Evolutionary conservation across 78 protist genomes (phyloP).

Genomic region (Dictyostelium intermedium): DNA sequence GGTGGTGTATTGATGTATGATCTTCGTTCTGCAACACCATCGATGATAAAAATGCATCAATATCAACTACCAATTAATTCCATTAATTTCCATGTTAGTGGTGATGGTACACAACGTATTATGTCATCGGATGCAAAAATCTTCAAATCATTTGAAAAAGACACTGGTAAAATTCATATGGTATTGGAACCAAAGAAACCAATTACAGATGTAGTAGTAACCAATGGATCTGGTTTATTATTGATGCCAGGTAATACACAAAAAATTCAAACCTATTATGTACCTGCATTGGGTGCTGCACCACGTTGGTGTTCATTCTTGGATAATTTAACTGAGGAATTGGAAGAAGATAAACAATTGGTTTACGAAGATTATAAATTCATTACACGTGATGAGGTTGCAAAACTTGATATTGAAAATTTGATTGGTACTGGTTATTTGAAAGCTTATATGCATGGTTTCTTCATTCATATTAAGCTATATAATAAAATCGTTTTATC

Average conservation of each 20-base stretch:
- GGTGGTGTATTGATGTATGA: constrained; percentile 94
- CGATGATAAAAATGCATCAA: constrained; percentile 91
- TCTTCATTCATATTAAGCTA: constrained; percentile 86
- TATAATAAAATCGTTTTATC: constrained; percentile 65
- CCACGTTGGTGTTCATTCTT: constrained; percentile 98
- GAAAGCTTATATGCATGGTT: constrained; percentile 97
- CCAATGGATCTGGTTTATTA: constrained; percentile 89
- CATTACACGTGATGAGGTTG: constrained; percentile 94
- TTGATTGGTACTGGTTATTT: constrained; percentile 87
- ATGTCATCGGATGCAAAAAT: constrained; percentile 82
- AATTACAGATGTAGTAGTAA: constrained; percentile 69
- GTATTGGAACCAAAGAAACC: constrained; percentile 89
- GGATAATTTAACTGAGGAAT: constrained; percentile 94
- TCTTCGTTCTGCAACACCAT: constrained; percentile 87
- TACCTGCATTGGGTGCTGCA: constrained; percentile 97
- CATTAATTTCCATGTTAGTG: constrained; percentile 78
- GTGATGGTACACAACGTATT: constrained; percentile 41
- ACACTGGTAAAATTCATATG: constrained; percentile 62
- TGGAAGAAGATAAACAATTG: constrained; percentile 85
- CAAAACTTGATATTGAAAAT: constrained; percentile 30
- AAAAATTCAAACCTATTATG: constrained; percentile 88
- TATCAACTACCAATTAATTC: constrained; percentile 86
- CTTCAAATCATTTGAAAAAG: constrained; percentile 88
- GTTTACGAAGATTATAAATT: constrained; percentile 96
- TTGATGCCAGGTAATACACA: constrained; percentile 89